Conservation (phyloP, 768 basidiomycete genomes). For the Trametes elegans region DNA sequence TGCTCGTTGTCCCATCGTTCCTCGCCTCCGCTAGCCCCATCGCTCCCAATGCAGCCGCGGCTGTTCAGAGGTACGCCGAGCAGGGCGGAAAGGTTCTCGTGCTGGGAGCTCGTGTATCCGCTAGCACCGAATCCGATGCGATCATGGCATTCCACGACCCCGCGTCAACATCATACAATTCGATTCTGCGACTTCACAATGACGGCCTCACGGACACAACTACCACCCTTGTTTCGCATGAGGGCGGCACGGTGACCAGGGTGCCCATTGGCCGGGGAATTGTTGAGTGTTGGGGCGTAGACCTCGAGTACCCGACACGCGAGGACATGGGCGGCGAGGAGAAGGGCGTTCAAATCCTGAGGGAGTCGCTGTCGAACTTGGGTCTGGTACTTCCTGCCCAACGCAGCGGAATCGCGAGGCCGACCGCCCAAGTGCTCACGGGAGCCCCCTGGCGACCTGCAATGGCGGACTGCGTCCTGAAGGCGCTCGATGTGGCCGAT, state of each 20-base stretch:
- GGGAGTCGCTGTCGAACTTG: constrained; percentile 35
- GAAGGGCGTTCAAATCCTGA: constrained; percentile 27
- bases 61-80: constrained; percentile 47
- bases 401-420: constrained; percentile 17
- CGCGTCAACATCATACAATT: no score
- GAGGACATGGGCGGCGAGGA: constrained; percentile 36
- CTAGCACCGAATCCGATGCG: no score
- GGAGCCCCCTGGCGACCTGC: constrained; percentile 33
- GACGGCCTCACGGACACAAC: no score
- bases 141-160: no score
- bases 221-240: no score
- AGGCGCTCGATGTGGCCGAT: constrained; percentile 33
- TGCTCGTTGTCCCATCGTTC: constrained; percentile 76
- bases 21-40: constrained; percentile 40
- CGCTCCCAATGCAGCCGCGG: constrained; percentile 46
- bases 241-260: not conserved
- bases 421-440: constrained; percentile 31
- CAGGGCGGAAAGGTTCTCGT: constrained; percentile 71
- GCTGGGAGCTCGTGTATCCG: constrained; percentile 48
- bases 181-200: no score
- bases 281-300: constrained; percentile 54
- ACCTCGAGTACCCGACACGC: constrained; percentile 53
- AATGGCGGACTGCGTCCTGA: constrained; percentile 40
- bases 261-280: constrained; percentile 9
- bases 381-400: constrained; percentile 41